phyloP scores from a whole-genome alignment of 129 eudicot species.

The Pulicaria dysenterica region DNA sequence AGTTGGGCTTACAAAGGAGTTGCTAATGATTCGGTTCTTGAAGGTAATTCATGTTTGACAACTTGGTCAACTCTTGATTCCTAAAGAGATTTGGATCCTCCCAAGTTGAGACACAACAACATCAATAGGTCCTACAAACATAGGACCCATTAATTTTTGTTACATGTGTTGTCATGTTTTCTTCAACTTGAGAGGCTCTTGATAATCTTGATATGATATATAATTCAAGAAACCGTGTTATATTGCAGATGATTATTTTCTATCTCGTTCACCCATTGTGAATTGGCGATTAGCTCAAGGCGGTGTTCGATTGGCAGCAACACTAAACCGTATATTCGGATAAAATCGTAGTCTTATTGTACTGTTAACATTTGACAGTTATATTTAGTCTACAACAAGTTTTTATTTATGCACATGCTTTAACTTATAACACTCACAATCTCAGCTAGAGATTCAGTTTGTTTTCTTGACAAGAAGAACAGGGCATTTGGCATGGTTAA shows the following conservation, averaged over 20 bases:
- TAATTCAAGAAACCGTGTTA: constrained; percentile 5
- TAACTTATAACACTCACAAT: not conserved
- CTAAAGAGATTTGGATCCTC: not conserved
- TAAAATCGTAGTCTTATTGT: constrained; percentile 24
- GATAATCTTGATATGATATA: not conserved
- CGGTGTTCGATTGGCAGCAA: constrained; percentile 86
- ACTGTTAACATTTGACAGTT: not conserved
- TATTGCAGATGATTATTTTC: constrained; percentile 74
- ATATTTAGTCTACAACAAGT: not conserved
- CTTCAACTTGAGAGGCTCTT: too few species aligned
- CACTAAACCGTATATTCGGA: constrained; percentile 71
- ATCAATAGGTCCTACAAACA: too few species aligned
- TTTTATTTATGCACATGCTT: constrained; percentile 20
- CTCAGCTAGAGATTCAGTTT: not conserved
- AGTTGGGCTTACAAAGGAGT: constrained; percentile 89
- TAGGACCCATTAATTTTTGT: too few species aligned
- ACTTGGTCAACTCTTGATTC: constrained; percentile 8
- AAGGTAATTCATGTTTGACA: constrained; percentile 42
- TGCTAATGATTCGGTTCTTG: constrained; percentile 61
- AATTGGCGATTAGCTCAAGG: constrained; percentile 82
- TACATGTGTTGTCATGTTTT: too few species aligned
- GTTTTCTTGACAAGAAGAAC: constrained; percentile 50
- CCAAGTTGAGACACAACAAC: too few species aligned
- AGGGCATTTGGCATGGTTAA: constrained; percentile 47
- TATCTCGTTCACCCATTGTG: constrained; percentile 69